Evolutionary conservation across 306 rosid genomes (phyloP), one percentile per base, ranked within the genome.

Genomic region (Dalbergia cultrata): DNA sequence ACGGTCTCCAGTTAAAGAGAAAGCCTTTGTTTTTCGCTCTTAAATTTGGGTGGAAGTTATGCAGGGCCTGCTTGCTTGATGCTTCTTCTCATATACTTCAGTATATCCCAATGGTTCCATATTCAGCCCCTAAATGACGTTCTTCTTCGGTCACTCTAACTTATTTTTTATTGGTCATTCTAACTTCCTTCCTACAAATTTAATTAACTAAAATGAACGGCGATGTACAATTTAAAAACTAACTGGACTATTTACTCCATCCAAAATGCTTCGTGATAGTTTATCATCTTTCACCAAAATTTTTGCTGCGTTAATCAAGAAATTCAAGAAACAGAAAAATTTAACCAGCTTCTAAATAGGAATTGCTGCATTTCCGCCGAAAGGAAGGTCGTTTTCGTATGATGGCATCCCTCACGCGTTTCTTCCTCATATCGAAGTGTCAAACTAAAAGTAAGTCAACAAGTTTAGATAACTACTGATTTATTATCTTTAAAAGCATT

Each of bases 371-470:
- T 80, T 47, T 35, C 10, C 4, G 14, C n/a, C 21, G 18, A 17
- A 72, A 72, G 52, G 41, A 37, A 7, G 10, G 16, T 13, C 14
- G 7, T 43, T 53, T 31, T 58, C 9, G 7, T 19, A 7, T 37
- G 41, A 37, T 37, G 41, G 41, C 41, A 37, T 35, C 57, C 43
- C 58, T 76, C 45, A 65, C 72, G 70, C 77, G 80, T 81, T 76
- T 84, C 22, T 47, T 65, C 16, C n/a, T 26, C 60, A 26, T 4
- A 53, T 70, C 19, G 1, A n/a, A 14, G 58, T 6, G n/a, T 47
- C 66, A 66, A 78, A 54, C 43, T 21, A 35, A 72, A 39, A 35
- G 9, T 21, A 33, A 22, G 83, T 58, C 67, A 78, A 12, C 64
- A 41, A 53, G 17, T 61, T 56, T 70, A 21, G 6, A 17, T 22